Base-by-base conservation (phyloP, 1,139 yeast species). In the Pichia norvegensis region DNA sequence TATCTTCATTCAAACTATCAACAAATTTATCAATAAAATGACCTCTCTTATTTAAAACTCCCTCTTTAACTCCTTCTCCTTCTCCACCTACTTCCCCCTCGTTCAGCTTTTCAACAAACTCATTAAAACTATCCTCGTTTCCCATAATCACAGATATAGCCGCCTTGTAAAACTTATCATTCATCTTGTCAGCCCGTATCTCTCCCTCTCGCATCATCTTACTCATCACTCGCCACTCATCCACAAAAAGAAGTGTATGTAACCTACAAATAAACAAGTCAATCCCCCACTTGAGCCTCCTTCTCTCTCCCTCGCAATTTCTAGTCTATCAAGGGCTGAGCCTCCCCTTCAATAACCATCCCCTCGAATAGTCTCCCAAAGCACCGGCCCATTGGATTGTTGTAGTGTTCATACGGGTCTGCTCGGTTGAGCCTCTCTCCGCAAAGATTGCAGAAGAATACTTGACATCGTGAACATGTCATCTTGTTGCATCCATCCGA, bases 401-500 rank as follows among this genome's bases (percentile, higher is more conserved):
- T 69, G 52, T 67, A 81, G 61, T 81, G 87, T 20, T 64, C 67
- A 56, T 81, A 81, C 0, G 81, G 81, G 43, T 73, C 69, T 6
- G 56, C 60, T 1, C 61, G 59, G 23, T 61, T 61, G 43, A 78
- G 64, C 5, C 62, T 54, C 1, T 57, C 58, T 0, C 79, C 81
- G 62, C 88, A 81, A 17, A 78, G 52, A 51, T 73, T 78, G 55
- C 88, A 81, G 55, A 81, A 81, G 42, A 61, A 58, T 0, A 73
- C 67, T 9, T 57, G 55, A 53, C 87, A 81, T 6, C 70, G 64
- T 0, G 69, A 54, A 56, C 88, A 81, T 29, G 67, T 70, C 82
- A 81, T 79, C 56, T 78, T 79, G 57, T 81, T 80, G 58, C 88
- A 81, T 3, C 88, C 88, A 55, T 78, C 83, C 16, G 72, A 63